phyloP scores from a whole-genome alignment of 139 green algal species.

The Eudorina sp. region DNA sequence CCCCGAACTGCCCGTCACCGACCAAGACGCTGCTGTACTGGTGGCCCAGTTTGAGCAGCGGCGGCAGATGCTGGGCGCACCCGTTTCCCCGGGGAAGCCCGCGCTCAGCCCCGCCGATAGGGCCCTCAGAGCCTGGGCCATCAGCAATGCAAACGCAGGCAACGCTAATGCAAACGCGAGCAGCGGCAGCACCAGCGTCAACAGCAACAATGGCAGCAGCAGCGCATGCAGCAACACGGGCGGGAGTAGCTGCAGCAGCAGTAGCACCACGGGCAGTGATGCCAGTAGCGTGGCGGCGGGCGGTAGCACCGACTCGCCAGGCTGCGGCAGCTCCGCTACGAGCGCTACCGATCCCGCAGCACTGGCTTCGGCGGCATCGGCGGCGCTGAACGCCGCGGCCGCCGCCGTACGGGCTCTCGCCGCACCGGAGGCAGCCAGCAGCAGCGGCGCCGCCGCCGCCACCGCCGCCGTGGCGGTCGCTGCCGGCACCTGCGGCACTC shows the following conservation, averaged over 20 bases:
- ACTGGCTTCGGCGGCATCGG: no score
- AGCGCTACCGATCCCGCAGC: no score
- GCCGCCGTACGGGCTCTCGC: neutral
- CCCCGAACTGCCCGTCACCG: neutral
- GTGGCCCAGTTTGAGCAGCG: neutral
- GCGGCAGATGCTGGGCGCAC: slow-evolving; percentile 19
- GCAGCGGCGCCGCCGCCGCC: neutral
- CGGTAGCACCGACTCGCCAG: neutral
- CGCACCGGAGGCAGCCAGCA: neutral
- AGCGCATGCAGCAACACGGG: slow-evolving; percentile 1
- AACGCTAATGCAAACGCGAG: neutral
- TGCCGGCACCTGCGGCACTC: neutral
- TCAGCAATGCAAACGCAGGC: neutral
- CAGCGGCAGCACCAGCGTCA: neutral
- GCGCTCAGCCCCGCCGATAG: neutral
- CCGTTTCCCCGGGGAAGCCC: neutral
- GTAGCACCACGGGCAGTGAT: neutral
- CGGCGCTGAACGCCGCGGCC: neutral
- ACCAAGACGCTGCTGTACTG: slow-evolving; percentile 2
- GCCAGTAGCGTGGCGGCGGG: neutral
- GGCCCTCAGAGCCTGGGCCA: slow-evolving; percentile 24
- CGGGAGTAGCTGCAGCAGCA: neutral
- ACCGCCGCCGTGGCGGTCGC: neutral
- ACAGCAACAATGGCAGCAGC: neutral
- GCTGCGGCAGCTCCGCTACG: neutral